Evolutionary conservation across 208 protist species (phyloP).

Genomic region (Wallacemonas sp.): DNA sequence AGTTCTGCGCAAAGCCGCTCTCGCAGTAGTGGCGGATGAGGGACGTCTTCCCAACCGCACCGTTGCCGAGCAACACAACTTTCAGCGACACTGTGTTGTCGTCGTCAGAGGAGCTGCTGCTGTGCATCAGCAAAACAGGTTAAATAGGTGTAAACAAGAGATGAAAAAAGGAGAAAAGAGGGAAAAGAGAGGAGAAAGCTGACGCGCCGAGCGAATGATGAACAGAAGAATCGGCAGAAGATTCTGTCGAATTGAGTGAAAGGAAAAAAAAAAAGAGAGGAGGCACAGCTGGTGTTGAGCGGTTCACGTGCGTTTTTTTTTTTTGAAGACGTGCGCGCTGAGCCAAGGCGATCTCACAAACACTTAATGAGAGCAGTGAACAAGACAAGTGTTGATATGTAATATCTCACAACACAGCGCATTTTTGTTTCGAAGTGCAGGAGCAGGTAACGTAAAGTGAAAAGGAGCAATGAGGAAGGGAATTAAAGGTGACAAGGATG

Average conservation of each 20-base stretch:
- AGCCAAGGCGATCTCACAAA: too few species aligned
- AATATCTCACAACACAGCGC: too few species aligned
- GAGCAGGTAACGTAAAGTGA: too few species aligned
- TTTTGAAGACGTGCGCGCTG: too few species aligned
- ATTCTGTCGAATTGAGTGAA: too few species aligned
- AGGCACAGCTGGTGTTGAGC: too few species aligned
- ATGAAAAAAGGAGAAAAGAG: neutral
- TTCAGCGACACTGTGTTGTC: slow-evolving; percentile 56
- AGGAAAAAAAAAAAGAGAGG: slow-evolving; percentile 1
- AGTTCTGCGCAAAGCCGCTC: slow-evolving; percentile 75
- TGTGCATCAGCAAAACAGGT: slow-evolving; percentile 45
- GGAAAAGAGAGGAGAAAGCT: neutral
- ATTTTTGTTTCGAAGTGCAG: too few species aligned
- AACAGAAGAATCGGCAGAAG: too few species aligned
- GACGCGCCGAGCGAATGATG: neutral
- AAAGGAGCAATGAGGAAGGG: too few species aligned
- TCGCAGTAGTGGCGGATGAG: slow-evolving; percentile 89
- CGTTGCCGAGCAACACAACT: slow-evolving; percentile 77
- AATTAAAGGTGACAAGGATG: slow-evolving; percentile 6
- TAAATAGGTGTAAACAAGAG: neutral
- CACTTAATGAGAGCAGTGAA: too few species aligned
- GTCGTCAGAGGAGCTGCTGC: slow-evolving; percentile 59
- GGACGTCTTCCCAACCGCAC: slow-evolving; percentile 93
- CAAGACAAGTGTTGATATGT: too few species aligned
- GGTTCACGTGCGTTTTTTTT: too few species aligned